Evolutionary conservation across 768 basidiomycete genomes (phyloP).

Genomic region (Udeniomyces megalosporus): DNA sequence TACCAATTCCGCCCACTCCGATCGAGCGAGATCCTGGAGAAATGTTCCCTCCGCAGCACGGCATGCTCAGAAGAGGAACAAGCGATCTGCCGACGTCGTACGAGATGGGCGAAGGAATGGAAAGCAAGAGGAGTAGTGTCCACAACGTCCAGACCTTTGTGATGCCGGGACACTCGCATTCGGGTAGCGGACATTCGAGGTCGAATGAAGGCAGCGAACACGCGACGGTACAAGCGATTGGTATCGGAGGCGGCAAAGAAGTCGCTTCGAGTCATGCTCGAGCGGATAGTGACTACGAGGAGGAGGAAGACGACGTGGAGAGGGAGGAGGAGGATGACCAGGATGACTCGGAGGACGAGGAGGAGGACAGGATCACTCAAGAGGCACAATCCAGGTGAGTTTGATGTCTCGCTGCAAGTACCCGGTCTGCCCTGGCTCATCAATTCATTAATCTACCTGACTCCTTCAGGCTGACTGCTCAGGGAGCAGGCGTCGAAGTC

Average conservation of each 20-base stretch:
- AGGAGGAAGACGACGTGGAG: background rate
- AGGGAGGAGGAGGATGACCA: background rate
- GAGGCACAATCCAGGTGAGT: constrained; percentile 9
- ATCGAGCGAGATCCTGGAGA: background rate
- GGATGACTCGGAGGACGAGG: background rate
- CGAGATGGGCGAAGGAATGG: background rate
- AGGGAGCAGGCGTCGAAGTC: constrained; percentile 11
- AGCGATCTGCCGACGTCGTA: too few species aligned
- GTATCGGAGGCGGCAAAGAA: background rate
- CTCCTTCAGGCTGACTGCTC: constrained; percentile 14
- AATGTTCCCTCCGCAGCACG: background rate
- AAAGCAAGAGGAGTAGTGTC: background rate
- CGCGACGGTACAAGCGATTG: background rate
- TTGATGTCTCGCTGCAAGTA: background rate
- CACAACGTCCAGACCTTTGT: background rate
- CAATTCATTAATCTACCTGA: too few species aligned
- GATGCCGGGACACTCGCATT: background rate
- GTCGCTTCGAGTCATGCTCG: background rate
- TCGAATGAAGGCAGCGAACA: background rate
- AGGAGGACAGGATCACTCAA: constrained; percentile 5
- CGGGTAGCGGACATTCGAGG: background rate
- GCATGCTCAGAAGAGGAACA: too few species aligned
- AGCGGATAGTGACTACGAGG: background rate
- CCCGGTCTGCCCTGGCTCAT: background rate
- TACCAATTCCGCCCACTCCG: background rate